phyloP scores from a whole-genome alignment of 2,329 filamentous ascomycete species.

The Talaromyces sp. region DNA sequence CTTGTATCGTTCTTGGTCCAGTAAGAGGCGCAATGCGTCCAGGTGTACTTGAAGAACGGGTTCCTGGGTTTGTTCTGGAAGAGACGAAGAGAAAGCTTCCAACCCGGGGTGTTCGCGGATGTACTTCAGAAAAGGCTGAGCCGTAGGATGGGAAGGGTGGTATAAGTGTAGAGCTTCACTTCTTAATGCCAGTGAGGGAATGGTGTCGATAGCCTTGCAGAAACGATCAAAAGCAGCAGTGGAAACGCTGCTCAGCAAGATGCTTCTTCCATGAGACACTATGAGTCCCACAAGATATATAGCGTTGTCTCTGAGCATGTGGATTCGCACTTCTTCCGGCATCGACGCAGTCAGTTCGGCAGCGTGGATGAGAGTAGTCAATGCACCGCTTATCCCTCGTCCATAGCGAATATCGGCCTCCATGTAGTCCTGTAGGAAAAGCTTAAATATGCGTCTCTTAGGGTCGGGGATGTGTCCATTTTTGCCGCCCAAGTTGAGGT shows the following conservation, averaged over 20 bases:
- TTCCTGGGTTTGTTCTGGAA: conserved; percentile 16
- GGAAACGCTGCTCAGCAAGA: conserved; percentile 21
- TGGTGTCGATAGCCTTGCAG: conserved; percentile 18
- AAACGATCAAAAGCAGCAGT: conserved; percentile 29
- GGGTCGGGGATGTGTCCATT: conserved; percentile 19
- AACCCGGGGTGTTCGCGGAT: conserved; percentile 17
- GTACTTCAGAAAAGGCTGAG: conserved; percentile 25
- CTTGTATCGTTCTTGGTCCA: conserved; percentile 25
- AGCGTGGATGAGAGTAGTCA: conserved; percentile 26
- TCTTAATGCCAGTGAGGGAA: conserved; percentile 21
- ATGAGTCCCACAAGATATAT: conserved; percentile 22
- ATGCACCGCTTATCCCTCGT: conserved; percentile 24
- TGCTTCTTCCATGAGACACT: conserved; percentile 18
- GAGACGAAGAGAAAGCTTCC: background rate
- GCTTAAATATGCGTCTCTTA: conserved; percentile 19
- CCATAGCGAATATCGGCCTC: conserved; percentile 31
- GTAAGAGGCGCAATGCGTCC: conserved; percentile 33
- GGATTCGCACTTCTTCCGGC: conserved; percentile 10
- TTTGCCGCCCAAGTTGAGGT: conserved; percentile 20
- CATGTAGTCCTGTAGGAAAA: conserved; percentile 27
- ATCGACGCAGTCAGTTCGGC: conserved; percentile 18
- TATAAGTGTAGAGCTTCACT: conserved; percentile 28
- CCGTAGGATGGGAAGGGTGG: conserved; percentile 32
- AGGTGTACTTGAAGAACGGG: conserved; percentile 29
- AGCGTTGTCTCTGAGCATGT: conserved; percentile 20